Base-by-base conservation (phyloP, 306 rosid species). In the Casuarina equisetifolia region DNA sequence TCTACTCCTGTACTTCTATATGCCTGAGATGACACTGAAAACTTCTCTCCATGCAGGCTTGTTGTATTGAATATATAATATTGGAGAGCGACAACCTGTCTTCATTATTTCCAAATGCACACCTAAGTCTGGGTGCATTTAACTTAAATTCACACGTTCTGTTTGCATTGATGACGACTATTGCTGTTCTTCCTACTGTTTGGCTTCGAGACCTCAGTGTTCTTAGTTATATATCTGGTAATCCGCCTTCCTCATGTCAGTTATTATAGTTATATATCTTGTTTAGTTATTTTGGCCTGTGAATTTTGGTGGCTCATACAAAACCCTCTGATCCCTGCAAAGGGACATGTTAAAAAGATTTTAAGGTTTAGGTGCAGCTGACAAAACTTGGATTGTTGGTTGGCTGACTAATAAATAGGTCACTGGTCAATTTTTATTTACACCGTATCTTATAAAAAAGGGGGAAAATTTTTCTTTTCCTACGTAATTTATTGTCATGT, bases 151-250 rank as follows among this genome's bases (percentile, higher is more conserved):
- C 97, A 5, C 93, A 70, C 16, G 51, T 90, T 77, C 69, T 96
- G 52, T 96, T 96, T 75, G 99, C 97, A 44, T 62, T 92, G 52
- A 11, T 86, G 54, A 77, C 99, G 62, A 66, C 99, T 83, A 81
- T 96, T 68, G 98, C 98, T 63, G 97, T 96, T 90, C 98, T 96
- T 86, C 99, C 99, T 10, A 96, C 99, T 1, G 96, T 90, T 80
- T 88, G 90, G 92, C 99, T 96, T 50, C 92, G 97, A 2, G 99
- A 96, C 85, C 90, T 96, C 54, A 92, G 94, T 44, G 69, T 96
- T 80, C 94, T 96, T 63, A 96, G 99, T 80, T 96, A 91, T 79
- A 91, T 96, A 74, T 96, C 98, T 59, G 98, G 98, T 95, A 75
- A 71, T 63, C 39, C 43, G 12, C 61, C 46, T 64, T 77, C 55